A percentile compares a stretch with the other conserved stretches of the same genome.
phyloP scores from a whole-genome alignment of 176 grass and related monocot genomes.

The Pontederia paniculata region DNA sequence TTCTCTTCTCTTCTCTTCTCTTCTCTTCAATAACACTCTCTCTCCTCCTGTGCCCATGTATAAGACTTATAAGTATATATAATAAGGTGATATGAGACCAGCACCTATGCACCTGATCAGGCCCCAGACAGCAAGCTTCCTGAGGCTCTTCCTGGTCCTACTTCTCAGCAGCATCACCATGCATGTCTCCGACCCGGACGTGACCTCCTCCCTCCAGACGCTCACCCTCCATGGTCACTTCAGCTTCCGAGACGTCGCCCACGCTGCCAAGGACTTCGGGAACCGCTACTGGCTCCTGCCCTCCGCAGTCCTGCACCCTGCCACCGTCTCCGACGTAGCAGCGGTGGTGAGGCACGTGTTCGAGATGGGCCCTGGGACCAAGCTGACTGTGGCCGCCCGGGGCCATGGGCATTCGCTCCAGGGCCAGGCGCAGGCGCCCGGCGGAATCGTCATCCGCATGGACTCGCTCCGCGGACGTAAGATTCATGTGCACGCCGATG shows the following conservation, averaged over 20 bases:
- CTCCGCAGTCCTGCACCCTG: neutral
- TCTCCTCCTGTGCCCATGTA: slow-evolving; percentile 3
- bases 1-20: slow-evolving; percentile 22
- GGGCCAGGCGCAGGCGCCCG: slow-evolving; percentile 5
- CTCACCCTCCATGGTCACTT: neutral
- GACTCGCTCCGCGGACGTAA: neutral
- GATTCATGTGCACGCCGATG: neutral
- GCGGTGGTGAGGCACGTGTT: neutral
- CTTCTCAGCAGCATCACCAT: slow-evolving; percentile 9
- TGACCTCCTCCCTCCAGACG: neutral
- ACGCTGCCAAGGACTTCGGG: slow-evolving; percentile 6
- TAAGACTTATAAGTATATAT: neutral
- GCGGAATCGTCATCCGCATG: neutral
- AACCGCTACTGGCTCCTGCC: neutral
- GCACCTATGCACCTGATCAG: slow-evolving; percentile 39
- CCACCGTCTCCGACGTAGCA: neutral
- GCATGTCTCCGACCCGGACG: slow-evolving; percentile 9
- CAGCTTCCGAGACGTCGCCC: neutral
- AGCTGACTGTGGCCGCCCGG: slow-evolving; percentile 1
- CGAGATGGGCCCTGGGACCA: neutral
- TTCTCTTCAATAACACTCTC: slow-evolving; percentile 10
- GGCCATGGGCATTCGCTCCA: slow-evolving; percentile 5
- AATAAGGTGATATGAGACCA: slow-evolving; percentile 25
- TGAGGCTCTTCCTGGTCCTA: slow-evolving; percentile 27
- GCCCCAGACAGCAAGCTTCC: slow-evolving; percentile 36